Evolutionary conservation across 441 rosid species (phyloP).

Genomic region (Euphorbia schlechtendalii): DNA sequence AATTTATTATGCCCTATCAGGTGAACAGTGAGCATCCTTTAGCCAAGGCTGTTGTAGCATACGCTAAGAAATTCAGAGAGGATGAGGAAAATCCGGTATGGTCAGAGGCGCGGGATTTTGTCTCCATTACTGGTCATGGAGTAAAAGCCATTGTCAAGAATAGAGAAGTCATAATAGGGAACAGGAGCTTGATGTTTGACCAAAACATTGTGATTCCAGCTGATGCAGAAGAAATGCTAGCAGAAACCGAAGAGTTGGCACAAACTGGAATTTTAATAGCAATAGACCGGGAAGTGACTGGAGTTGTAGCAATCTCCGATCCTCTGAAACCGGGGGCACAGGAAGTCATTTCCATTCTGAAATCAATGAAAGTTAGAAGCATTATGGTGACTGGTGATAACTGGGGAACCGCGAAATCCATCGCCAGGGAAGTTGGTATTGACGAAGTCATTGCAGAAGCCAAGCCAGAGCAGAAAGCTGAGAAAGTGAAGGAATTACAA

Average conservation of each 20-base stretch:
- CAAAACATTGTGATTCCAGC: slow-evolving; percentile 36
- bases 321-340: slow-evolving; percentile 62
- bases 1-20: slow-evolving; percentile 25
- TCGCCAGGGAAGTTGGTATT: slow-evolving; percentile 73
- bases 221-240: slow-evolving; percentile 65
- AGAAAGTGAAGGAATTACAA: slow-evolving; percentile 79
- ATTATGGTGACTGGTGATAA: slow-evolving; percentile 93
- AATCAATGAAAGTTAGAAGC: slow-evolving; percentile 68
- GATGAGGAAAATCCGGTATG: slow-evolving; percentile 70
- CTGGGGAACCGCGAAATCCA: slow-evolving; percentile 88
- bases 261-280: slow-evolving; percentile 79
- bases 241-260: slow-evolving; percentile 64
- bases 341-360: slow-evolving; percentile 71
- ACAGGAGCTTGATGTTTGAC: slow-evolving; percentile 60
- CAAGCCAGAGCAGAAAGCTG: slow-evolving; percentile 84
- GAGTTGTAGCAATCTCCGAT: slow-evolving; percentile 72
- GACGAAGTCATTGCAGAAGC: slow-evolving; percentile 78
- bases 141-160: slow-evolving; percentile 60
- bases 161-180: slow-evolving; percentile 64
- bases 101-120: slow-evolving; percentile 72
- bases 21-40: slow-evolving; percentile 89
- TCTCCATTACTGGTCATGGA: slow-evolving; percentile 74
- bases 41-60: slow-evolving; percentile 77
- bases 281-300: slow-evolving; percentile 49
- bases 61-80: slow-evolving; percentile 65